Evolutionary conservation across 2,329 filamentous ascomycete species (phyloP), one percentile per base, ranked within the genome.

Genomic region (Trichoderma asperellum): DNA sequence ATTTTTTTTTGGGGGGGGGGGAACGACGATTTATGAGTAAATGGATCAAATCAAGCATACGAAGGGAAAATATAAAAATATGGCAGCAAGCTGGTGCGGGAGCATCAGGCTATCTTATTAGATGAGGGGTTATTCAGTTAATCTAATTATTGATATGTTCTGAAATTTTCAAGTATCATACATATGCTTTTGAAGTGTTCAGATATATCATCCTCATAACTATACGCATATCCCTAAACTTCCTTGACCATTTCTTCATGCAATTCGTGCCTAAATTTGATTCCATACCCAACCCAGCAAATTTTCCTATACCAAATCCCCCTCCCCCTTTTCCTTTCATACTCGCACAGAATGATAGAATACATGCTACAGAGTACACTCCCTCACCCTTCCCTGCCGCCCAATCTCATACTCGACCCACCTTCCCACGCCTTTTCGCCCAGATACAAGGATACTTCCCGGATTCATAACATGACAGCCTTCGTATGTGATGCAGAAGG

Each of bases 381-480:
- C 90, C 77, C 85, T 88, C 12, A 92, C 78, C 75, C 78, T 86
- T 1, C 91, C 92, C 68, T 86, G 84, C 61, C 83, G 86, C 32
- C 88, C 85, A 55, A 92, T 79, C 79, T 92, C 91, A 82, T 95
- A 98, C 81, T 98, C 96, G 1, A 95, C 85, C 95, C 96, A 98
- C 71, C 90, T 86, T 6, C 89, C 92, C 7, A 90, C 87, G 4
- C 89, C 89, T 72, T 88, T 87, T 65, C 89, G 85, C 0, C 90
- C 91, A 0, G 87, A 83, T 0, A 92, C 89, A 29, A 96, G 85
- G 61, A 99, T 80, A 60, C 87, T 85, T 6, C 94, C 93, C 0
- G 96, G 94, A 78, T 99, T 99, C 87, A 99, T 90, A 40, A 97
- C 94, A 81, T 96, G 92, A 76, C 96, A 98, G 0, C 94, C 95